These are phyloP conservation scores for Iris pallida DNA, from an alignment of 116 monocot genomes.

Conservation along the genomic window DNA sequence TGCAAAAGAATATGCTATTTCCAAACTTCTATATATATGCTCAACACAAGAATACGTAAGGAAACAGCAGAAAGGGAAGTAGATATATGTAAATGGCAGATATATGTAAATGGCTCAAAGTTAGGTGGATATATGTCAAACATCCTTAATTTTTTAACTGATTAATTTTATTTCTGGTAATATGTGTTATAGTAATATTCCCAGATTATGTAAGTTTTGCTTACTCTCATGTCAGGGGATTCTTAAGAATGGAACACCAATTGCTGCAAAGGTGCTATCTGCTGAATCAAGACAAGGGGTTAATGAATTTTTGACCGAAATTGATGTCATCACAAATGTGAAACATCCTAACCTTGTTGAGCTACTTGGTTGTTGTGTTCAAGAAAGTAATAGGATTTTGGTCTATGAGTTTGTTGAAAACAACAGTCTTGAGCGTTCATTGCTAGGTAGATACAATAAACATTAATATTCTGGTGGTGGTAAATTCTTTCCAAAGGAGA, in stretches of 20 bases:
- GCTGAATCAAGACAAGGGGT: slow-evolving; percentile 66
- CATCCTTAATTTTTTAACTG: too few species aligned
- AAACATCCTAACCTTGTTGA: slow-evolving; percentile 77
- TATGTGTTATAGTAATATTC: neutral
- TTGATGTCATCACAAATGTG: slow-evolving; percentile 64
- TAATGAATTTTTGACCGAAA: slow-evolving; percentile 73
- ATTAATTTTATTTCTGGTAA: too few species aligned
- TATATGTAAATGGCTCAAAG: too few species aligned
- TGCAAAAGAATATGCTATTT: too few species aligned
- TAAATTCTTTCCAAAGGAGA: neutral
- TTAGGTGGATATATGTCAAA: too few species aligned
- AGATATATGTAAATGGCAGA: too few species aligned
- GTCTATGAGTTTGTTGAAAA: slow-evolving; percentile 70
- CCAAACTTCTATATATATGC: too few species aligned
- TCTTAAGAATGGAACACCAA: slow-evolving; percentile 40
- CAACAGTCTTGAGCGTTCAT: slow-evolving; percentile 53
- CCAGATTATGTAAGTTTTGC: neutral
- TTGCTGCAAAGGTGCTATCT: slow-evolving; percentile 72
- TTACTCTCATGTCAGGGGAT: slow-evolving; percentile 38
- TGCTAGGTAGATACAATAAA: slow-evolving; percentile 41
- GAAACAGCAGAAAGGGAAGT: too few species aligned
- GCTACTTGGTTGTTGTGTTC: slow-evolving; percentile 63
- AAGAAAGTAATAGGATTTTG: slow-evolving; percentile 56
- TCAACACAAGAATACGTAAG: too few species aligned
- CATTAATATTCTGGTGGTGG: neutral